Base-by-base conservation (phyloP, 257 asterid species). In the Plectranthus barbatus region DNA sequence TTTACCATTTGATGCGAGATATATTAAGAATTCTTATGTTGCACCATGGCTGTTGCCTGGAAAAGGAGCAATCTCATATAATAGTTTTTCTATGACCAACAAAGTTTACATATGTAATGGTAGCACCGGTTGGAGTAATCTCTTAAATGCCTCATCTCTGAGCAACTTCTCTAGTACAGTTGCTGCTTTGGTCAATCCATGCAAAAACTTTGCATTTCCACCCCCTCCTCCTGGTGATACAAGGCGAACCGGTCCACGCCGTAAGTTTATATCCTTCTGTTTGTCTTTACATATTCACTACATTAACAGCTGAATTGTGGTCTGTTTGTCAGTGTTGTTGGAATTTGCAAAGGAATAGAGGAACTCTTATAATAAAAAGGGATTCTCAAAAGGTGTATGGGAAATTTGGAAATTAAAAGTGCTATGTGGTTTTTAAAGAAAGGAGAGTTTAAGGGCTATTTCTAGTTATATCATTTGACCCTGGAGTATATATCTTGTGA, bases 201-300 rank as follows among this genome's bases (percentile, higher is more conserved):
- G 99, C 77, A 77, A 79, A 67, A 71, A 45, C 66, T 87, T 93
- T 62, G 88, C 90, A 60, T 85, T 84, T 56, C 87, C 96, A 18
- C 92, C 96, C 76, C 95, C 96, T 29, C 96, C 97, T 64, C 90
- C 96, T 17, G 84, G 90, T 63, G 77, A 62, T 66, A 52, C 71
- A 29, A 85, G 88, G 76, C 86, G 95, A 41, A 73, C 74, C 64
- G 99, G 99, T 59, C 99, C 99, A 54, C 91, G 99, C 26, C 94
- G 99, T 93, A 84, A 83, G 97, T 87, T 72, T 60, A 24, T 59
- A 60, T 50, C 60, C 63, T 60, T 56, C 44, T 26, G 41, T 60
- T 62, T 20, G 17, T 36, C 5, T 50, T 73, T 36, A 44, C 26
- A 36, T 54, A 40, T 71, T 37, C 50, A 20, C 26, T 63, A 26